Evolutionary conservation across 2,329 filamentous ascomycete species (phyloP).

Genomic region (Truncatella angustata): DNA sequence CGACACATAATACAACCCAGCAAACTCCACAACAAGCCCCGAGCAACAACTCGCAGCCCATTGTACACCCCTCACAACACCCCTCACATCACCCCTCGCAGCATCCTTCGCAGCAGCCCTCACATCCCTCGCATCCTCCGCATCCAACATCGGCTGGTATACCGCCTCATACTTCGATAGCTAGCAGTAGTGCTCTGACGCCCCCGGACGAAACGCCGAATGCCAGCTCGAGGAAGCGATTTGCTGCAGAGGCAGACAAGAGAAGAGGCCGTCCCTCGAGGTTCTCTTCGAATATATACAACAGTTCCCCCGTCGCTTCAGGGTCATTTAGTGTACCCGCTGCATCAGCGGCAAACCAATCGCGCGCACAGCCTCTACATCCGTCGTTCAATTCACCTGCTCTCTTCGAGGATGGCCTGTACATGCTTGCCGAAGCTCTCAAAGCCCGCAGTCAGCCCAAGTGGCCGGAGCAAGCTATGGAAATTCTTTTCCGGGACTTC

Average conservation of each 20-base stretch:
- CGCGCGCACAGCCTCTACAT: conserved; percentile 17
- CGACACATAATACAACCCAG: conserved; percentile 12
- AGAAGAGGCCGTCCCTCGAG: conserved; percentile 31
- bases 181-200: conserved; percentile 47
- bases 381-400: conserved; percentile 17
- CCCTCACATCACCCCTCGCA: not conserved
- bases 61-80: conserved; percentile 1
- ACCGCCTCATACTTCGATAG: conserved; percentile 37
- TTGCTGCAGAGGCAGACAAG: conserved; percentile 24
- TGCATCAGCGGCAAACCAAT: conserved; percentile 12
- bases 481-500: conserved; percentile 60
- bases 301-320: conserved; percentile 23
- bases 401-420: conserved; percentile 35
- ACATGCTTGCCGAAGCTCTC: conserved; percentile 40
- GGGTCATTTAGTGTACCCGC: conserved; percentile 8
- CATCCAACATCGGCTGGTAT: conserved; percentile 30
- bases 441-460: conserved; percentile 36
- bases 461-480: conserved; percentile 58
- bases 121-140: not conserved
- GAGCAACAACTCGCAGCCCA: not conserved
- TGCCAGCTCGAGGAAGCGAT: conserved; percentile 37
- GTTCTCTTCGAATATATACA: conserved; percentile 30
- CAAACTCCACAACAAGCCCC: conserved; percentile 12
- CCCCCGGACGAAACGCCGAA: conserved; percentile 52
- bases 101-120: not conserved